A percentile compares a stretch with the other conserved stretches of the same genome.
phyloP scores from a whole-genome alignment of 306 rosid species.

The Comarum palustre region DNA sequence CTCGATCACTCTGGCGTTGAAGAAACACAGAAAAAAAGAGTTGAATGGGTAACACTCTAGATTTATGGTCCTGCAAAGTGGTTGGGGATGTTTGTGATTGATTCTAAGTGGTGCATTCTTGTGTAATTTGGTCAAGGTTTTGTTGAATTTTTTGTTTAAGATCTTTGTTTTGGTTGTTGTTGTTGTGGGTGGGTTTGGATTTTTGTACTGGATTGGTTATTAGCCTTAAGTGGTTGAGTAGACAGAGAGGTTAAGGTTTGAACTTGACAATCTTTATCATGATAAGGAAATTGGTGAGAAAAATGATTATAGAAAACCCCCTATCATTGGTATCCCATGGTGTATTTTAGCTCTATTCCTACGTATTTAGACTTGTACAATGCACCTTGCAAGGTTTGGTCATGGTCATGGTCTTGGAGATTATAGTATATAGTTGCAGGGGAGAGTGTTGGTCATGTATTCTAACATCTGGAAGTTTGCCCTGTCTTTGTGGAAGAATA shows the following conservation, averaged over 20 bases:
- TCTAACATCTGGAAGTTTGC: neutral
- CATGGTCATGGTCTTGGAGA: neutral
- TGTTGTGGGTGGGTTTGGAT: neutral
- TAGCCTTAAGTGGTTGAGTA: neutral
- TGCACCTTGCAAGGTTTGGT: neutral
- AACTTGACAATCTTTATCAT: neutral
- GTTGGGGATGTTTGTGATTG: neutral
- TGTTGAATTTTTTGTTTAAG: neutral
- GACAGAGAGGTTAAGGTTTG: neutral
- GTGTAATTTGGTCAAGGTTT: conserved; percentile 8
- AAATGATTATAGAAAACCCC: neutral
- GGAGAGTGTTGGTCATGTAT: neutral
- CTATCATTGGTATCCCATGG: conserved; percentile 6
- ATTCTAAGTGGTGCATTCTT: neutral
- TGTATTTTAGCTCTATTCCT: neutral
- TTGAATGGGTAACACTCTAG: conserved; percentile 19
- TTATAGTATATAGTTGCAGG: neutral
- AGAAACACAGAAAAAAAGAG: neutral
- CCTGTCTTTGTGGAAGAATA: neutral
- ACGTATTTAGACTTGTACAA: neutral
- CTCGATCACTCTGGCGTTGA: conserved; percentile 28
- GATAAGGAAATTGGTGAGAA: neutral
- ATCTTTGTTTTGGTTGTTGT: neutral
- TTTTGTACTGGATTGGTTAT: neutral
- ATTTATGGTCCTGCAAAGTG: neutral